Evolutionary conservation across 768 basidiomycete genomes (phyloP).

Genomic region (Lactarius tabidus): DNA sequence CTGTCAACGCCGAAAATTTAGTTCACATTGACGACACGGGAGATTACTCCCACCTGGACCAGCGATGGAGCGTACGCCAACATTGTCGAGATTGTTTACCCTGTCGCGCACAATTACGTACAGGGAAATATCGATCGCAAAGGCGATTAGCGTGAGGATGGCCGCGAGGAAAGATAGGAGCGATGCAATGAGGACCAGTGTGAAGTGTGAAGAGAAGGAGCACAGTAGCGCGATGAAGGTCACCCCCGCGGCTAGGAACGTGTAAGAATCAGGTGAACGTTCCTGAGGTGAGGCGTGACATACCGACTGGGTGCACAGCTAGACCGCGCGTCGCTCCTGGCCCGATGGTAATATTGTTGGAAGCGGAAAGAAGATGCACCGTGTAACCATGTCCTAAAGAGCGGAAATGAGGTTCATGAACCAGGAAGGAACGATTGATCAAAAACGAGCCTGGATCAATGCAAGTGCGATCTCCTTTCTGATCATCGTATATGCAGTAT

Average conservation of each 20-base stretch:
- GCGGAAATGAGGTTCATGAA: not conserved
- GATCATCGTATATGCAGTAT: constrained; percentile 48
- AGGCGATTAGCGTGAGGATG: constrained; percentile 62
- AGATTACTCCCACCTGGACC: constrained; percentile 53
- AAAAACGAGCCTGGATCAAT: constrained; percentile 39
- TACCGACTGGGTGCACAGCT: constrained; percentile 72
- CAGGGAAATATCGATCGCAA: constrained; percentile 74
- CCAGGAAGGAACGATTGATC: not conserved
- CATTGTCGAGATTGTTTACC: constrained; percentile 46
- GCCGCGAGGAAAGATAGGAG: constrained; percentile 64
- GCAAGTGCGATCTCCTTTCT: constrained; percentile 47
- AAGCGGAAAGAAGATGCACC: constrained; percentile 38
- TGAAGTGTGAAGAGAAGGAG: constrained; percentile 55
- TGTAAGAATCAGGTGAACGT: not conserved
- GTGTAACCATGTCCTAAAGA: constrained; percentile 53
- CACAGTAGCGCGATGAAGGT: constrained; percentile 61
- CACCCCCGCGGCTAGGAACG: constrained; percentile 42
- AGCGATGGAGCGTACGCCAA: constrained; percentile 47
- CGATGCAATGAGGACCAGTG: constrained; percentile 41
- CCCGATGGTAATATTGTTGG: constrained; percentile 41
- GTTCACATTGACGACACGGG: not conserved
- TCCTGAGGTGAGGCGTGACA: not conserved
- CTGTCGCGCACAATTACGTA: constrained; percentile 57
- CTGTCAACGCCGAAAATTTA: not conserved
- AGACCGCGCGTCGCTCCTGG: constrained; percentile 70